Conservation (phyloP, 306 rosid species). For the Inga laurina region DNA sequence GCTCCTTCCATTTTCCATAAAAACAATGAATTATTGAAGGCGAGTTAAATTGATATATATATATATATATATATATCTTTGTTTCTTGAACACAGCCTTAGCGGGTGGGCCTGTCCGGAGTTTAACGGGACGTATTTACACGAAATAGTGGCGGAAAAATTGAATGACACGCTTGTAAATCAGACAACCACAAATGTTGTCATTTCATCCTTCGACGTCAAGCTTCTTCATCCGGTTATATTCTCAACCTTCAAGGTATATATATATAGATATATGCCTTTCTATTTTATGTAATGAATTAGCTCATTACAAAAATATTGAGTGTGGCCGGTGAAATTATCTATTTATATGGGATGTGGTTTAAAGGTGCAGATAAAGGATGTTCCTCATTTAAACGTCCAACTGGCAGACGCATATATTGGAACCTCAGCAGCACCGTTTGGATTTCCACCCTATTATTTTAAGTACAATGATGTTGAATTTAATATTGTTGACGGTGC, state of each 20-base stretch:
- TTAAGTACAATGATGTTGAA: background rate
- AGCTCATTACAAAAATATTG: background rate
- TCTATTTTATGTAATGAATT: background rate
- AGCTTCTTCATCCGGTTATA: background rate
- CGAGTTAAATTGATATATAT: background rate
- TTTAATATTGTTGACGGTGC: conserved; percentile 8
- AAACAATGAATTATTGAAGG: background rate
- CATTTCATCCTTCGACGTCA: conserved; percentile 11
- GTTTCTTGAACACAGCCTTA: too few relatives aligned
- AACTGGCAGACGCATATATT: background rate
- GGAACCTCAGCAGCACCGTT: conserved; percentile 7
- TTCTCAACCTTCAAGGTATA: background rate
- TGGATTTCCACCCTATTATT: background rate
- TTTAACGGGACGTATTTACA: background rate
- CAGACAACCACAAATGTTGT: conserved; percentile 18
- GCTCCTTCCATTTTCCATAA: too few relatives aligned
- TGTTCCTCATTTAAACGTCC: background rate
- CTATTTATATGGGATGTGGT: too few relatives aligned
- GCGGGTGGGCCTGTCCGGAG: too few relatives aligned
- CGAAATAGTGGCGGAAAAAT: background rate
- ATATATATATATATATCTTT: too few relatives aligned
- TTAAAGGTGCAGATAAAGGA: background rate
- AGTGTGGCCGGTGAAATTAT: background rate
- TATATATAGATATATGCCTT: too few relatives aligned
- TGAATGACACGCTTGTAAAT: background rate